Evolutionary conservation across 495 filamentous ascomycete genomes (phyloP).

Genomic region (Geoglossum glabrum): DNA sequence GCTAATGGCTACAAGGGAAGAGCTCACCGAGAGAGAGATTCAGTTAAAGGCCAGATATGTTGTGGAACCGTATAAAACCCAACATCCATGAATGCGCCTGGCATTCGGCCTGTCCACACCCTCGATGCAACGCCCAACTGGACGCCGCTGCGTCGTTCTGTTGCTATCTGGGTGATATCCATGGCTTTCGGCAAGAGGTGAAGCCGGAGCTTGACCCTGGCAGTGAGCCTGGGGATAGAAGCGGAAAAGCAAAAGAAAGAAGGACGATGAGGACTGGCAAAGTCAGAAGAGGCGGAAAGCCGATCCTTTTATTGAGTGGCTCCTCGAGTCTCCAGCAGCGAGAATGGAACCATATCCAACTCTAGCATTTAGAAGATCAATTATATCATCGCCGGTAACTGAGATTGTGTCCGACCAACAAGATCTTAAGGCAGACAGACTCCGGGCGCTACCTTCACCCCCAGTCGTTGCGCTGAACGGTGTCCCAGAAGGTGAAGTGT

Average conservation of each 20-base stretch:
- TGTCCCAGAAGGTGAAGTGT: not conserved
- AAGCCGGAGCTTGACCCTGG: not conserved
- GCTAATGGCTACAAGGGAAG: not conserved
- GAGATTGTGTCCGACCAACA: too few relatives aligned
- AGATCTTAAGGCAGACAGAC: too few relatives aligned
- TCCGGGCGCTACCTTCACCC: too few relatives aligned
- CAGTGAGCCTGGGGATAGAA: not conserved
- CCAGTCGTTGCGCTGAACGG: not conserved
- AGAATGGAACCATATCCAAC: not conserved
- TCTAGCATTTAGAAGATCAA: not conserved
- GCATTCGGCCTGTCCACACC: not conserved
- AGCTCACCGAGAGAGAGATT: not conserved
- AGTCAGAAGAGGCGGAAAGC: not conserved
- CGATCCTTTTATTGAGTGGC: not conserved
- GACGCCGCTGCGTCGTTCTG: not conserved
- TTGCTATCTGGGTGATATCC: conserved; percentile 1
- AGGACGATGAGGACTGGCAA: not conserved
- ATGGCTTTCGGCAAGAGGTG: not conserved
- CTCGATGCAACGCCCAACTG: not conserved
- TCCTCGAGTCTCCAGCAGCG: not conserved
- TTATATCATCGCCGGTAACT: not conserved
- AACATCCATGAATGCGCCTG: not conserved
- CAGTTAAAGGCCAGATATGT: not conserved
- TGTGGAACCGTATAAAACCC: not conserved
- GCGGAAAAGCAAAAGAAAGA: not conserved